Evolutionary conservation across 2,329 filamentous ascomycete genomes (phyloP), one percentile per base, ranked within the genome.

Genomic region (Ilyonectria sp.): DNA sequence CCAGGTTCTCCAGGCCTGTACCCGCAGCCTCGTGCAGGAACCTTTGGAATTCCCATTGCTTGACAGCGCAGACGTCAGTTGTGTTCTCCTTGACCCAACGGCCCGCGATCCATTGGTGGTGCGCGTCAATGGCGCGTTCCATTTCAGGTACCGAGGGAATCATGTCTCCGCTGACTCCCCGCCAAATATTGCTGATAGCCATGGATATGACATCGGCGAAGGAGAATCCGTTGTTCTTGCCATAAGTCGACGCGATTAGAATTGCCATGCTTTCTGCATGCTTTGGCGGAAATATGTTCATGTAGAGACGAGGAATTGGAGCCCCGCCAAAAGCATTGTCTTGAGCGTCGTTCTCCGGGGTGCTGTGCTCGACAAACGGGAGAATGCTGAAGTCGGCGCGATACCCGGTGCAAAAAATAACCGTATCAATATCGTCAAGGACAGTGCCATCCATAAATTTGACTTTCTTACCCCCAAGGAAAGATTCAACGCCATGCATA

Each of bases 1-100:
- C 80, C 1, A 85, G 61, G 11, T 81, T 80, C 65, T 84, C 80
- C 67, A 83, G 78, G 0, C 83, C 80, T 0, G 81, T 84, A 1
- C 83, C 83, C 0, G 81, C 82, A 7, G 82, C 73, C 7, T 78
- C 67, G 53, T 85, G 78, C 54, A 83, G 71, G 52, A 78, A 82
- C 0, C 66, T 69, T 15, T 82, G 75, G 67, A 79, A 82, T 17
- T 78, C 76, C 57, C 72, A 79, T n/a, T 75, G 71, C 60, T 68
- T 78, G 8, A 80, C 75, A 60, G 71, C 71, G n/a, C 64, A 66
- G 2, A 71, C 47, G 5, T 72, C 68, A 6, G 70, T 60, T 8
- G 65, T 67, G 52, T 67, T 63, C 37, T 74, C 72, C 8, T 69
- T 31, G 9, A 54, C 35, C 73, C 74, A 75, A 13, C 71, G 67